These are phyloP conservation scores for Globisporangium viniferum DNA, from an alignment of 352 stramenopile species.

Conservation along the genomic window DNA sequence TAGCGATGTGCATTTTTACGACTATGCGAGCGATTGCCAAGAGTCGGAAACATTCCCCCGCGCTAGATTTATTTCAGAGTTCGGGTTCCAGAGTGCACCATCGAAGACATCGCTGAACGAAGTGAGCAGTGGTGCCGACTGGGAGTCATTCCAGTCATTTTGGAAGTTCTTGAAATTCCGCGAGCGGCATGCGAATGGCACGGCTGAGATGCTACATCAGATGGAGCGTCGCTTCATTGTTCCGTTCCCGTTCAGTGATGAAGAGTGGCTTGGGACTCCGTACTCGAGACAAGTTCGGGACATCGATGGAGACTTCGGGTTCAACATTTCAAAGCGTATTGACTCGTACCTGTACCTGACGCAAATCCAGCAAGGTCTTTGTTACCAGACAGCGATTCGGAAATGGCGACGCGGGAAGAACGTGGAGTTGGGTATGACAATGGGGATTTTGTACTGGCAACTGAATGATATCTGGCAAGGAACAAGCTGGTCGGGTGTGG, in stretches of 20 bases:
- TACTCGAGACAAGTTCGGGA: constrained; percentile 13
- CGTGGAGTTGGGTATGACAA: constrained; percentile 43
- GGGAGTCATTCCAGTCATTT: constrained; percentile 66
- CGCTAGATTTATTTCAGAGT: constrained; percentile 83
- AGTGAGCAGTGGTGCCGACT: constrained; percentile 52
- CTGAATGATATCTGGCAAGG: constrained; percentile 88
- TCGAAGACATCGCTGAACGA: constrained; percentile 46
- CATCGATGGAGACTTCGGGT: constrained; percentile 27
- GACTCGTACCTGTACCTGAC: constrained; percentile 69
- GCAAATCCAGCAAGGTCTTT: constrained; percentile 75
- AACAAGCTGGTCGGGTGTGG: constrained; percentile 85
- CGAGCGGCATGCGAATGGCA: constrained; percentile 80
- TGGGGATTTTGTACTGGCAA: constrained; percentile 88
- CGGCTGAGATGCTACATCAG: constrained; percentile 65
- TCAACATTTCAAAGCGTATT: constrained; percentile 43
- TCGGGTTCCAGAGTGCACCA: constrained; percentile 82
- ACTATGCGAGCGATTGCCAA: constrained; percentile 80
- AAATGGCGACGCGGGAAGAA: constrained; percentile 70
- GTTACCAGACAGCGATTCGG: constrained; percentile 73
- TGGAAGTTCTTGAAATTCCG: constrained; percentile 76
- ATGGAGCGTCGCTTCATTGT: constrained; percentile 66
- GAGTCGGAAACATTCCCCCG: constrained; percentile 64
- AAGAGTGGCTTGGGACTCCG: constrained; percentile 42
- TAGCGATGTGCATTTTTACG: constrained; percentile 86
- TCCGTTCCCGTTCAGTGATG: constrained; percentile 59